Base-by-base conservation (phyloP, 2,329 filamentous ascomycete genomes). In the Exophiala spinifera region DNA sequence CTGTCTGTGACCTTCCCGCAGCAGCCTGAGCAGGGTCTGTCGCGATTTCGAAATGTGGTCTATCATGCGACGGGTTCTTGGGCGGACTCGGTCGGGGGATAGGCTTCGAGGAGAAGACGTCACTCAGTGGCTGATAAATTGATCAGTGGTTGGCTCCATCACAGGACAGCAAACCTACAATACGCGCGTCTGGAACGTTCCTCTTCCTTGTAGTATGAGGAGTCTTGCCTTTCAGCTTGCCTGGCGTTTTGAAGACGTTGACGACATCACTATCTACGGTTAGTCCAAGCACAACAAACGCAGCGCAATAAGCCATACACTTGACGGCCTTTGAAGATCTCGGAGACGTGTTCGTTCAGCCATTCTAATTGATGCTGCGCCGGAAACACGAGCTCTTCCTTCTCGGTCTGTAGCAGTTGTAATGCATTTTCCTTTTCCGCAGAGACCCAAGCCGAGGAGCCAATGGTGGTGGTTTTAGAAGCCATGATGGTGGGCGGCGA, bases 261-360 rank as follows among this genome's bases (percentile, higher is more conserved):
- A 89, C 83, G 56, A 97, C 86, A 69, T 92, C 92, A 59, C 94
- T 97, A 53, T 46, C 31, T 43, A n/a, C 31, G 3, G 13, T 36
- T 36, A 54, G 37, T 19, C 33, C 28, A 31, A 31, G 31, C 43
- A 19, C 49, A 10, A 3, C 39, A 23, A 46, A 23, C 23, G 34
- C 60, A 49, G 6, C 11, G 10, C 33, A 39, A 53, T 74, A 59
- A 74, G 49, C 54, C 87, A 66, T 82, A 96, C 94, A 91, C 83
- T 73, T 91, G 84, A 67, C 91, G 88, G 64, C 87, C 85, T 65
- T 85, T 87, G 70, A 97, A 95, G 66, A 99, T 89, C 60, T 95
- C 90, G 46, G 84, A 84, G 92, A 99, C 96, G 71, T 99, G 94
- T 74, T 97, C 94, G 67, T 99, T 97, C 65, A 99, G 78, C 94